These are phyloP conservation scores for Coemansia sp. DNA, from an alignment of 192 early-diverging fungal genomes.

Conservation along the genomic window DNA sequence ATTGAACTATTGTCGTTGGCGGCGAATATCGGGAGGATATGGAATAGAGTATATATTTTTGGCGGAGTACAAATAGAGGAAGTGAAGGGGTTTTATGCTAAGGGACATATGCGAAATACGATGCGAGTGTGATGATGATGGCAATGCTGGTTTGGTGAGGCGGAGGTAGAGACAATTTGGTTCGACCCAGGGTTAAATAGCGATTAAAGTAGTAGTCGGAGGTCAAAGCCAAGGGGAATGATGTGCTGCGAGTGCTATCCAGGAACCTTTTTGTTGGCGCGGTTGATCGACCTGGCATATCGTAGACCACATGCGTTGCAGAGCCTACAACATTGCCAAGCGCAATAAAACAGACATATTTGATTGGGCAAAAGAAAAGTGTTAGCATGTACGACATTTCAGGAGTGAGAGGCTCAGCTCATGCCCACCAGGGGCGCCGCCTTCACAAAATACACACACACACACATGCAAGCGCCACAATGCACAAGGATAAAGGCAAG, in stretches of 20 bases:
- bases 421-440: background rate
- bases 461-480: background rate
- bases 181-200: background rate
- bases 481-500: background rate
- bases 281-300: conserved; percentile 54
- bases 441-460: background rate
- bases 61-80: background rate
- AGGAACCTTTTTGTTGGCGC: conserved; percentile 44
- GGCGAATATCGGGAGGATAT: background rate
- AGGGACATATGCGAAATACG: background rate
- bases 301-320: conserved; percentile 58
- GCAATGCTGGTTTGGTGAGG: background rate
- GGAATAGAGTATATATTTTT: background rate
- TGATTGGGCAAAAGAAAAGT: background rate
- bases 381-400: background rate
- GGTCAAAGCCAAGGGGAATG: background rate
- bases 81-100: background rate
- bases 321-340: conserved; percentile 30
- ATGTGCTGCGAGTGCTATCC: conserved; percentile 4
- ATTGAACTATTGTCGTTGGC: background rate
- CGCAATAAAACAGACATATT: background rate
- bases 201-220: background rate
- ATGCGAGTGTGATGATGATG: background rate
- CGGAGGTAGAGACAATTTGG: background rate
- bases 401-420: background rate